Evolutionary conservation across 768 basidiomycete genomes (phyloP).

Genomic region (Leccinum rimulosum): DNA sequence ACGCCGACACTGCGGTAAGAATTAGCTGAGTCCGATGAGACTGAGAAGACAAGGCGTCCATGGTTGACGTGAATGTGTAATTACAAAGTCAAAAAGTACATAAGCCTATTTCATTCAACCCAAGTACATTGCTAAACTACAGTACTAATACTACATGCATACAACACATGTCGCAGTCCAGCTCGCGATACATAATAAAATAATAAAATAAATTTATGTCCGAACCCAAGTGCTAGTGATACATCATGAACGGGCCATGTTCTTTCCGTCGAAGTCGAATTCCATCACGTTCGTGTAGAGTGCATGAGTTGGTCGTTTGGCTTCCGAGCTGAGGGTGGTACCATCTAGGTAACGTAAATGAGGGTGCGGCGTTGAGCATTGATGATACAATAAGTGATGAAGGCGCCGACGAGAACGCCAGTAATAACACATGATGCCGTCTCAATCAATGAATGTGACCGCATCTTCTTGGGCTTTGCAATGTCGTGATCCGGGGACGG

Average conservation of each 20-base stretch:
- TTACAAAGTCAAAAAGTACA: neutral
- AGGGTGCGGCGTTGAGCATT: constrained; percentile 48
- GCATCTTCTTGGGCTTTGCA: constrained; percentile 17
- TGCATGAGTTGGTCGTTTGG: neutral
- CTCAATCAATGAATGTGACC: constrained; percentile 26
- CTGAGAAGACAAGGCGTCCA: constrained; percentile 28
- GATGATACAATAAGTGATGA: constrained; percentile 51
- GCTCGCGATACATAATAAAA: constrained; percentile 18
- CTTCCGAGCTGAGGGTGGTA: neutral
- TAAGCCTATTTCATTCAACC: neutral
- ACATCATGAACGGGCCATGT: constrained; percentile 14
- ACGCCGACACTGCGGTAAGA: constrained; percentile 61
- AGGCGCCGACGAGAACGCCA: constrained; percentile 59
- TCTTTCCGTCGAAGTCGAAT: constrained; percentile 1
- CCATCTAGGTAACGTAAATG: constrained; percentile 34
- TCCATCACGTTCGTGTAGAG: neutral
- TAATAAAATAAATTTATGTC: constrained; percentile 28
- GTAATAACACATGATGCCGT: constrained; percentile 50
- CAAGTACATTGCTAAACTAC: constrained; percentile 2
- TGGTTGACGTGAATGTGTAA: constrained; percentile 6
- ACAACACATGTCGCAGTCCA: constrained; percentile 8
- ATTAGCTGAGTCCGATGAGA: constrained; percentile 67
- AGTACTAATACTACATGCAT: neutral
- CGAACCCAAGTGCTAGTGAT: constrained; percentile 13
- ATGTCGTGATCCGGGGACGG: constrained; percentile 3